These are phyloP conservation scores for Brasenia schreberi DNA, from an alignment of 164 flowering plant species.

Conservation along the genomic window DNA sequence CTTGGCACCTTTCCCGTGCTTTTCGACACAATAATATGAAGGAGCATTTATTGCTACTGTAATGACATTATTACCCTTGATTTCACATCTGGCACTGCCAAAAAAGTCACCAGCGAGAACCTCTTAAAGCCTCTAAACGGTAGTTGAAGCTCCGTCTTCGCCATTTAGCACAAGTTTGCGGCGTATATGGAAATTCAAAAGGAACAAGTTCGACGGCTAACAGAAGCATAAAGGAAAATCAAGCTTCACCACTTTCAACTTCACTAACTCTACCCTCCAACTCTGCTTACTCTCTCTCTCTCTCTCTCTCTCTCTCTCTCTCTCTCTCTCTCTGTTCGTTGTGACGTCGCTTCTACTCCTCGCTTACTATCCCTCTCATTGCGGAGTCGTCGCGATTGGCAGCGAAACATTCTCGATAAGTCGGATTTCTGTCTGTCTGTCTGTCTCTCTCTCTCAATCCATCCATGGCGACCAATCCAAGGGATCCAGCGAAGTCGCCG, in stretches of 20 bases:
- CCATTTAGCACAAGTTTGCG: neutral
- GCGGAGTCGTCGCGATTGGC: neutral
- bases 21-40: no score
- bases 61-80: no score
- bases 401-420: neutral
- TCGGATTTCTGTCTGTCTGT: neutral
- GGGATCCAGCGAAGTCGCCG: neutral
- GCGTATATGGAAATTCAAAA: neutral
- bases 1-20: no score
- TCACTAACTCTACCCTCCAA: neutral
- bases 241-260: neutral
- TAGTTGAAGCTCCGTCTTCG: no score
- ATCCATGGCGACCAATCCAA: neutral
- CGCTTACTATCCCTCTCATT: neutral
- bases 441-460: neutral
- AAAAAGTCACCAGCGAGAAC: no score
- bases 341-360: neutral
- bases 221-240: no score
- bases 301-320: slow-evolving; percentile 1
- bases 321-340: neutral
- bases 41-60: no score
- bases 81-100: no score
- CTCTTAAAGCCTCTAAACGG: no score
- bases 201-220: no score
- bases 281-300: neutral